A percentile compares a stretch with the other conserved stretches of the same genome.
phyloP scores from a whole-genome alignment of 1,284 basidiomycete genomes.

The Entoloma clypeatum region DNA sequence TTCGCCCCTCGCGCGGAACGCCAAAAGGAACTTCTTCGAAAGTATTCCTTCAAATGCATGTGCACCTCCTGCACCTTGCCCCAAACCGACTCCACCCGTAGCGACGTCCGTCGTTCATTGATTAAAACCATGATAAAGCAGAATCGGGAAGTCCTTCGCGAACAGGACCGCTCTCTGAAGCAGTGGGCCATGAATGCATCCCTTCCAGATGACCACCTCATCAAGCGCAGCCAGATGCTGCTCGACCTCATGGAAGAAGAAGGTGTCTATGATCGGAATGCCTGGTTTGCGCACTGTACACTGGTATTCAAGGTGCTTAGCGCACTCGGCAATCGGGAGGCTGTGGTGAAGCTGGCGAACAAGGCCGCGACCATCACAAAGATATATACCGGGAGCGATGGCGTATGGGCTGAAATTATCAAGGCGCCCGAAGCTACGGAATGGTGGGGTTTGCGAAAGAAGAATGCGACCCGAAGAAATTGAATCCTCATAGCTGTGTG shows the following conservation, averaged over 20 bases:
- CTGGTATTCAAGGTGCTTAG: slow-evolving; percentile 18
- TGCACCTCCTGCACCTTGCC: slow-evolving; percentile 18
- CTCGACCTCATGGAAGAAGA: slow-evolving; percentile 19
- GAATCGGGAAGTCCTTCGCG: slow-evolving; percentile 1
- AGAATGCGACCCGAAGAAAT: too few species aligned
- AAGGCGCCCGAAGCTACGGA: slow-evolving; percentile 17
- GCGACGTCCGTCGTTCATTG: slow-evolving; percentile 16
- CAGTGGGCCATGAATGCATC: slow-evolving; percentile 10
- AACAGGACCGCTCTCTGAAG: slow-evolving; percentile 10
- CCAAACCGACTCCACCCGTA: slow-evolving; percentile 12
- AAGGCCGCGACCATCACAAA: slow-evolving; percentile 13
- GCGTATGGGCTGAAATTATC: slow-evolving; percentile 14
- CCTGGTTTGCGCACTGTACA: slow-evolving; percentile 16
- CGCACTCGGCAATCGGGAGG: slow-evolving; percentile 16
- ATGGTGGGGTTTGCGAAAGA: slow-evolving; percentile 20
- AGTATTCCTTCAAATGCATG: slow-evolving; percentile 19
- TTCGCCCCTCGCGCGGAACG: slow-evolving; percentile 7
- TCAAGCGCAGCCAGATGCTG: slow-evolving; percentile 8
- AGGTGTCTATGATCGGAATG: slow-evolving; percentile 4
- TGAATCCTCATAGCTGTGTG: too few species aligned
- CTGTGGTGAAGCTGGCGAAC: slow-evolving; percentile 14
- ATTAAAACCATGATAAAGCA: not conserved
- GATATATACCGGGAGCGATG: slow-evolving; percentile 12
- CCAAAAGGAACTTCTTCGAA: slow-evolving; percentile 5
- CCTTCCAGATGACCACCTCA: slow-evolving; percentile 15